Evolutionary conservation across 73 alveolate species (phyloP).

Genomic region (Tetrahymena elliotti): DNA sequence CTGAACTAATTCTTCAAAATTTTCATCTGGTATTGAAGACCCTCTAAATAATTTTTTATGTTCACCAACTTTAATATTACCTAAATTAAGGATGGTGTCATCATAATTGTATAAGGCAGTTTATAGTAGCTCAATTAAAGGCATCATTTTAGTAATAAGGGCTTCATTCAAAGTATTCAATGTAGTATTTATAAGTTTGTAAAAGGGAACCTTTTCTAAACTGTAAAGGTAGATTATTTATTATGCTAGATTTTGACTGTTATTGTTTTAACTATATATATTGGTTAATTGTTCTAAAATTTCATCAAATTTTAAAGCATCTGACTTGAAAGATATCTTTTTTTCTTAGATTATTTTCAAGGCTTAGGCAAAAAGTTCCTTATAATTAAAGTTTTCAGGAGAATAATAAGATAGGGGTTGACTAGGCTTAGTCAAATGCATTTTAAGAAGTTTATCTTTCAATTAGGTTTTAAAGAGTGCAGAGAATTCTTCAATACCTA

Average conservation of each 20-base stretch:
- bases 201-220: neutral
- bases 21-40: neutral
- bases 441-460: neutral
- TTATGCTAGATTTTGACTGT: neutral
- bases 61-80: neutral
- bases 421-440: neutral
- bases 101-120: neutral
- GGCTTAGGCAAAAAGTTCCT: neutral
- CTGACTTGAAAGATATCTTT: neutral
- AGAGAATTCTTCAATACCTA: neutral
- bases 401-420: neutral
- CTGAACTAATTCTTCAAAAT: neutral
- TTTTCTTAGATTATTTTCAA: neutral
- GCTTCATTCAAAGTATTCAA: neutral
- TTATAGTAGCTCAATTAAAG: neutral
- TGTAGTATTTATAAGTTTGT: neutral
- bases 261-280: neutral
- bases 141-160: neutral
- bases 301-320: neutral
- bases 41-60: neutral
- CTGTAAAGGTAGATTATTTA: neutral
- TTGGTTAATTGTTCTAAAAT: neutral
- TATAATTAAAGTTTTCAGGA: neutral
- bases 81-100: neutral
- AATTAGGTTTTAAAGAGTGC: neutral